phyloP scores from a whole-genome alignment of 192 early-diverging fungal genomes.

The Kickxella alabastrina region DNA sequence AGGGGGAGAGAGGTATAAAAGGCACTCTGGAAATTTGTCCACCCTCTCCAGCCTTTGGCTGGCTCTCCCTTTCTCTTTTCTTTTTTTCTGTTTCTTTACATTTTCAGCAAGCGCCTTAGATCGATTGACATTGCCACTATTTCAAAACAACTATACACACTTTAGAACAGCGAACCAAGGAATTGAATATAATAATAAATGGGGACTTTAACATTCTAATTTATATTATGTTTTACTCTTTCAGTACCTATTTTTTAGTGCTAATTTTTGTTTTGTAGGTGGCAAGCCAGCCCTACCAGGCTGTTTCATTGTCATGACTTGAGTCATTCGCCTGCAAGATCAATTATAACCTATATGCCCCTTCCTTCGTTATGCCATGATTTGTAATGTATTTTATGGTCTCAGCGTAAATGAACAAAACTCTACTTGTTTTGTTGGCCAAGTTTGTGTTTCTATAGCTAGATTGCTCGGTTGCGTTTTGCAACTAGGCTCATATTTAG shows the following conservation, averaged over 20 bases:
- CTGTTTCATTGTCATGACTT: constrained; percentile 49
- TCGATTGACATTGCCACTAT: constrained; percentile 45
- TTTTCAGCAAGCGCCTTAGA: constrained; percentile 48
- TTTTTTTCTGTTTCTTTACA: constrained; percentile 14
- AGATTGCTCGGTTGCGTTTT: neutral
- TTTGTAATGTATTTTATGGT: neutral
- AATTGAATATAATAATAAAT: too few species aligned
- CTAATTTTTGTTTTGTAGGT: neutral
- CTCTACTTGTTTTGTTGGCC: neutral
- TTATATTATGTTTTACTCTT: too few species aligned
- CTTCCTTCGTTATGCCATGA: neutral
- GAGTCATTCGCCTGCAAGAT: constrained; percentile 53
- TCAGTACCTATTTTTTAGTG: too few species aligned
- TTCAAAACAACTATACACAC: too few species aligned
- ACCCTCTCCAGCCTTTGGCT: too few species aligned
- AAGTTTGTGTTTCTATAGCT: neutral
- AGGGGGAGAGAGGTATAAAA: too few species aligned
- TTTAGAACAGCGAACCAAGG: too few species aligned
- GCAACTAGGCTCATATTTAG: neutral
- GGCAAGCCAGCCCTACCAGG: constrained; percentile 39
- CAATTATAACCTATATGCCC: constrained; percentile 3
- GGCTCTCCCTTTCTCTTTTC: too few species aligned
- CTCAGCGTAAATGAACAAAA: neutral
- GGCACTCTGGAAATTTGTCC: too few species aligned
- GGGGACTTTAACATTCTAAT: too few species aligned